Conservation (phyloP, 75 land plant genomes). For the Picea sitchensis region DNA sequence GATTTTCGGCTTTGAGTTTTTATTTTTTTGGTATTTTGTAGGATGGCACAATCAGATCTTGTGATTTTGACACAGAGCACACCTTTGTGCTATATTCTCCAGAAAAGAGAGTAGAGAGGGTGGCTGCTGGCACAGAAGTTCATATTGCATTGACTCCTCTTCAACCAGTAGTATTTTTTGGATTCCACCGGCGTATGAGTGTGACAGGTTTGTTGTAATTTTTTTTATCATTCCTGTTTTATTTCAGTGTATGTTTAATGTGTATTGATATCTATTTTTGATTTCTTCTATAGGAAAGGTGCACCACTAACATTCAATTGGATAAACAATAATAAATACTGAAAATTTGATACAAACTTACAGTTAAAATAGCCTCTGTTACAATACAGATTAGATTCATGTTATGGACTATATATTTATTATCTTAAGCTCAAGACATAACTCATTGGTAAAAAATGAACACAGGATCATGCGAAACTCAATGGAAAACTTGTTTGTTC, state of each 20-base stretch:
- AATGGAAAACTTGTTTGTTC: too few species aligned
- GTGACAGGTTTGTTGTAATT: constrained; percentile 72
- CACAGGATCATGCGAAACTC: too few species aligned
- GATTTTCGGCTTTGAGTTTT: background rate
- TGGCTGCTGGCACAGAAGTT: constrained; percentile 76
- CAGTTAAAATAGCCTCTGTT: too few species aligned
- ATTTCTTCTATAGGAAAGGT: background rate
- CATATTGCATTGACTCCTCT: constrained; percentile 97
- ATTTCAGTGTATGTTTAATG: background rate
- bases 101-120: constrained; percentile 69
- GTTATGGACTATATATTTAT: too few species aligned
- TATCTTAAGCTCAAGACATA: too few species aligned
- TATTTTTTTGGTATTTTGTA: constrained; percentile 23
- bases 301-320: background rate
- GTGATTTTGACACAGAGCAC: constrained; percentile 96
- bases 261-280: background rate
- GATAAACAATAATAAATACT: background rate
- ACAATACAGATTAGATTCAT: too few species aligned
- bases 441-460: too few species aligned
- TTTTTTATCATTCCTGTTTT: constrained; percentile 1
- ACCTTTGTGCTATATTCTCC: constrained; percentile 89
- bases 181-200: constrained; percentile 88
- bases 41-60: constrained; percentile 96
- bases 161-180: constrained; percentile 95
- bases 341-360: background rate